phyloP scores from a whole-genome alignment of 2,329 filamentous ascomycete species.

The Cercospora zeae-maydis region DNA sequence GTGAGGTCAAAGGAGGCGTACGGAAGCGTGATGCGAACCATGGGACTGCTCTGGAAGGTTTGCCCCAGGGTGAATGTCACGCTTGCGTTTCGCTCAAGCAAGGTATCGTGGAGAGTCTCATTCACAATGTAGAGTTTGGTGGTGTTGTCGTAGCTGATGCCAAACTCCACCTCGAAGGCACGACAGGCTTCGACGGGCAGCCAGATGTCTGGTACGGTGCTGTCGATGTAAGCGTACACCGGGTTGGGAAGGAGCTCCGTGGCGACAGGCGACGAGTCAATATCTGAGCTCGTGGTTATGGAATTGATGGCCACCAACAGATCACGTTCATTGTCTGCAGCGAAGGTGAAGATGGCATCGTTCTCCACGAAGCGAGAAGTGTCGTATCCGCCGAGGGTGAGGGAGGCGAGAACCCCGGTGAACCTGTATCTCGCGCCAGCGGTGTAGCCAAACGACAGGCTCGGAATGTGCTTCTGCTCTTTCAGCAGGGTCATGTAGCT shows the following conservation, averaged over 20 bases:
- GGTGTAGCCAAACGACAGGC: conserved; percentile 71
- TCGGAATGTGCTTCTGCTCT: conserved; percentile 59
- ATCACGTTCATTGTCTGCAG: conserved; percentile 56
- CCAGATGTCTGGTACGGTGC: conserved; percentile 50
- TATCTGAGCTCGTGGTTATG: conserved; percentile 36
- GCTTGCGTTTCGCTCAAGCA: conserved; percentile 44
- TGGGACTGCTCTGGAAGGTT: conserved; percentile 33
- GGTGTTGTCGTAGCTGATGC: conserved; percentile 61
- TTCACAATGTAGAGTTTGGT: conserved; percentile 64
- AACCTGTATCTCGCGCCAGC: conserved; percentile 67
- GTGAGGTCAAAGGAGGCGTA: conserved; percentile 51
- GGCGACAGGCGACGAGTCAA: conserved; percentile 29
- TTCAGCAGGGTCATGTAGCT: conserved; percentile 55
- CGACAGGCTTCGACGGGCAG: conserved; percentile 55
- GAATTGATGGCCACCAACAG: conserved; percentile 56
- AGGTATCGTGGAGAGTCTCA: conserved; percentile 52
- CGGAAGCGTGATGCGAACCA: conserved; percentile 46
- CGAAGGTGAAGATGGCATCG: conserved; percentile 56
- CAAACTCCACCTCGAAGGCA: conserved; percentile 61
- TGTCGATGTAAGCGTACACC: conserved; percentile 47
- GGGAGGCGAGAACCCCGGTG: conserved; percentile 40
- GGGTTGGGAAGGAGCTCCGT: conserved; percentile 40
- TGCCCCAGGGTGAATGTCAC: conserved; percentile 46
- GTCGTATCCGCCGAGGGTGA: conserved; percentile 71
- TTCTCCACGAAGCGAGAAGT: conserved; percentile 59